Conservation (phyloP, 2,329 filamentous ascomycete species). For the Tolypocladium guangdongense region DNA sequence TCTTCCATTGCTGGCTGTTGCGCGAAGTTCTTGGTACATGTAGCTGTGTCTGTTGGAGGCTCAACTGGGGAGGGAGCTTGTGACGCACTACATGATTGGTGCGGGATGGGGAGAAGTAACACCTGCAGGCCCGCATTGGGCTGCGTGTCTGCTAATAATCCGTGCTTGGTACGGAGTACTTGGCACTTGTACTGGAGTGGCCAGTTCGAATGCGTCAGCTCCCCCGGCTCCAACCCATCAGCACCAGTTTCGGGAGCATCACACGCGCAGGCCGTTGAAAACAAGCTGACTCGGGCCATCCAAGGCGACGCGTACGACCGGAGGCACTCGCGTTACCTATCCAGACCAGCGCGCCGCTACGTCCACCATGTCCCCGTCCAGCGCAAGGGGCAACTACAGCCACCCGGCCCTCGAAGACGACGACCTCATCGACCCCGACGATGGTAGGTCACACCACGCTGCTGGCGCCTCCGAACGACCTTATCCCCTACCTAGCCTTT, state of each 20-base stretch:
- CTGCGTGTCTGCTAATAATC: too few species aligned
- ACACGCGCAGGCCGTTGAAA: background rate
- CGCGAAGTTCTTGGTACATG: background rate
- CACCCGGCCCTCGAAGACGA: conserved; percentile 53
- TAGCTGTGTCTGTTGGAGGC: background rate
- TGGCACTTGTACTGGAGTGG: background rate
- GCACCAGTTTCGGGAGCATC: background rate
- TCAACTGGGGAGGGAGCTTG: too few species aligned
- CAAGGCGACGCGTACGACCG: background rate
- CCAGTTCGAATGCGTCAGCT: background rate
- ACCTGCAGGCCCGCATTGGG: background rate
- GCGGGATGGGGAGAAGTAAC: too few species aligned
- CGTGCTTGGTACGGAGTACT: background rate
- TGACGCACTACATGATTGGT: background rate
- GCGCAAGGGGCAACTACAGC: conserved; percentile 45
- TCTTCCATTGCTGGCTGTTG: too few species aligned
- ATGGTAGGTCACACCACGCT: conserved; percentile 41
- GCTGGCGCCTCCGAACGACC: background rate
- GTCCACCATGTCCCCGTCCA: conserved; percentile 33
- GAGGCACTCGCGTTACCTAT: background rate
- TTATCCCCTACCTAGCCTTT: background rate
- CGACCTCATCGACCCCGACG: conserved; percentile 69
- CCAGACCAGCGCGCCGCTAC: background rate
- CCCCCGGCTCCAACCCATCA: background rate
- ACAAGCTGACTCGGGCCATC: background rate